Evolutionary conservation across 2,329 filamentous ascomycete genomes (phyloP).

Genomic region (Talaromyces albobiverticillius): DNA sequence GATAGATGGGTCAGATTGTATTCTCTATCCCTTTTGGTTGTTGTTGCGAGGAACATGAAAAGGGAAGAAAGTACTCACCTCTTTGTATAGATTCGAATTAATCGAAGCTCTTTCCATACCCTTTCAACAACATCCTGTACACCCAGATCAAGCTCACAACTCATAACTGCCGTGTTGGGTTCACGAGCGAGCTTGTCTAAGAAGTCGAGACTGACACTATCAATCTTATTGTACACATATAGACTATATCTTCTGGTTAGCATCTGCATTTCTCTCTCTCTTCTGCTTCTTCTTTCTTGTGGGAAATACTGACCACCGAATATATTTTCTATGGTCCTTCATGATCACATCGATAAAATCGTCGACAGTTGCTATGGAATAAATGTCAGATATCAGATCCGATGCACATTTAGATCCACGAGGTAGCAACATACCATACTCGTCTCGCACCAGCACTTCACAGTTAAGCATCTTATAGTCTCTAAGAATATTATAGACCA

Average conservation of each 20-base stretch:
- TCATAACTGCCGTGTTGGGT: constrained; percentile 94
- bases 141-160: constrained; percentile 90
- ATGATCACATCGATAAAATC: constrained; percentile 99
- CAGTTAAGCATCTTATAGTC: constrained; percentile 99
- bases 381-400: constrained; percentile 6
- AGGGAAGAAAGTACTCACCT: constrained; percentile 33
- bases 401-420: constrained; percentile 12
- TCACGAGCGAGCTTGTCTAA: constrained; percentile 89
- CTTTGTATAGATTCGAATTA: constrained; percentile 96
- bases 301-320: constrained; percentile 57
- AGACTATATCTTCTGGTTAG: constrained; percentile 50
- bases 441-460: constrained; percentile 92
- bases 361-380: constrained; percentile 72
- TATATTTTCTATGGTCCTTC: constrained; percentile 98
- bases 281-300: constrained; percentile 32
- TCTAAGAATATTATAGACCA: constrained; percentile 94
- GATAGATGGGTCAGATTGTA: not conserved
- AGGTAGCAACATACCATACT: constrained; percentile 57
- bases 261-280: not conserved
- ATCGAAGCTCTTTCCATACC: constrained; percentile 86
- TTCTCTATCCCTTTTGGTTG: not conserved
- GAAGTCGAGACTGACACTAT: constrained; percentile 89
- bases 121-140: constrained; percentile 90
- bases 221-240: constrained; percentile 99
- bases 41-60: not conserved